phyloP scores from a whole-genome alignment of 2,329 filamentous ascomycete genomes.

The Fusarium penzigii region DNA sequence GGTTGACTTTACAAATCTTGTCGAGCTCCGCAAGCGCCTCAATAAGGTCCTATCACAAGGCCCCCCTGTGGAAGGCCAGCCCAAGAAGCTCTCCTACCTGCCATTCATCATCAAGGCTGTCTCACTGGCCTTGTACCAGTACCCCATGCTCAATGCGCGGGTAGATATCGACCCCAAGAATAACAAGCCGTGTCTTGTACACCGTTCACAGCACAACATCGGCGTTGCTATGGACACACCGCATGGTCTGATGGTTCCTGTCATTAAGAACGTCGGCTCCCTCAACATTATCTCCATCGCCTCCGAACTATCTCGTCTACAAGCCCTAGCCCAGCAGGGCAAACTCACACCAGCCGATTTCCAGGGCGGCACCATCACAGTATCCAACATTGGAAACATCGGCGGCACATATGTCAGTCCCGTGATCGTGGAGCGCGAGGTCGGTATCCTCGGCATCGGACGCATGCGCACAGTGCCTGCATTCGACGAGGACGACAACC shows the following conservation, averaged over 20 bases:
- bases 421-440: constrained; percentile 86
- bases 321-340: constrained; percentile 70
- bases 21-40: constrained; percentile 70
- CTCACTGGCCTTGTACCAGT: constrained; percentile 77
- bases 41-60: constrained; percentile 60
- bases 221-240: constrained; percentile 96
- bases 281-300: constrained; percentile 80
- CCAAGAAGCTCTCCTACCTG: constrained; percentile 79
- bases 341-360: constrained; percentile 76
- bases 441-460: constrained; percentile 89
- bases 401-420: constrained; percentile 91
- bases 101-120: constrained; percentile 97
- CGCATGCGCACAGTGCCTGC: constrained; percentile 78
- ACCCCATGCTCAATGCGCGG: constrained; percentile 84
- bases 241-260: constrained; percentile 83
- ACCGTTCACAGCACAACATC: constrained; percentile 88
- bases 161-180: constrained; percentile 62
- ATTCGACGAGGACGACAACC: constrained; percentile 61
- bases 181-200: constrained; percentile 71
- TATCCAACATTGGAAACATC: constrained; percentile 95
- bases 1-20: constrained; percentile 77
- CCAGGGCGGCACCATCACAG: constrained; percentile 84
- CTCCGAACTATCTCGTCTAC: constrained; percentile 71
- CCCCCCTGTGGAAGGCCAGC: constrained; percentile 46
- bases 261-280: constrained; percentile 79